Evolutionary conservation across 805 yeast genomes (phyloP), one percentile per base, ranked within the genome.

Genomic region (Monosporozyma unispora): DNA sequence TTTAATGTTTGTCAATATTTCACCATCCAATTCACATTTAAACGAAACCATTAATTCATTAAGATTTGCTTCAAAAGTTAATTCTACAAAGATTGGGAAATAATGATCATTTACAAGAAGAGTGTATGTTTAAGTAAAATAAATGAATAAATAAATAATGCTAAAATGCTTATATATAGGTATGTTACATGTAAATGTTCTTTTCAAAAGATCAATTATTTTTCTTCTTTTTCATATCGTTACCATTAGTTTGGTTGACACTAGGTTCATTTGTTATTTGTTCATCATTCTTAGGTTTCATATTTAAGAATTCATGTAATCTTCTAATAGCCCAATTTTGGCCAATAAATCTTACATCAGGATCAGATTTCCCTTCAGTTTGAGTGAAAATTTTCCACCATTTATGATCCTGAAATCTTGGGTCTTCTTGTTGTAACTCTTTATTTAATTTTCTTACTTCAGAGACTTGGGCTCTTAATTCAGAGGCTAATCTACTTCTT

Each of bases 1-100:
- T 0, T 71, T 91, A 51, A 89, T 91, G 96, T 84, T 91, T 73
- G 96, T 89, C 14, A 90, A 88, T 58, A 74, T 90, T 0, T 84
- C 96, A 0, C 89, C 96, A 3, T 68, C 76, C 46, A 63, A 62
- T 10, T 67, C 67, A 14, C 85, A 87, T 62, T 71, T 81, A 39
- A 78, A 74, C 55, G 99, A 93, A 62, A 84, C 96, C 1, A 57
- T 90, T 29, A 88, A 87, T 60, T 87, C 96, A 0, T 71, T 93
- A 45, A 71, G 97, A 47, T 91, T 91, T 73, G 98, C 98, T 0
- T 79, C 87, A 4, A 88, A 85, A 54, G 93, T 85, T 2, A 83
- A 84, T 57, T 70, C 69, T 33, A 83, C 90, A 4, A 68, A 67
- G 56, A 54, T 68, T 51, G 23, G 52, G 56, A 48, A 51, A 18